Conservation (phyloP, 2,329 filamentous ascomycete species). For the Hypoxylon sp. region DNA sequence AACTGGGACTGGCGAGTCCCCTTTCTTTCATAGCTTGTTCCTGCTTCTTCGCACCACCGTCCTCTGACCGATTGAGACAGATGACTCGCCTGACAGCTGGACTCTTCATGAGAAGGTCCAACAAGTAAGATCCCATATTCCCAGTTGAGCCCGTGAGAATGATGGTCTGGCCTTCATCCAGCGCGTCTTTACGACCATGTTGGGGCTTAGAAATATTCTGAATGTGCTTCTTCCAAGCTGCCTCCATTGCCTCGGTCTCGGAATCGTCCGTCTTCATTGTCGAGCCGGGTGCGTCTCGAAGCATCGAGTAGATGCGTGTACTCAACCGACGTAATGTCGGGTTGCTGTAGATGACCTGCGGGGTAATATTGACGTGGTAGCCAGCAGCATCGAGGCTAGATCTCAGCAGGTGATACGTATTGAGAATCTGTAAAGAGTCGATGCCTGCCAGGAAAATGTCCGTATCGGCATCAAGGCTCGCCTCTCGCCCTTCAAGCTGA, state of each 20-base stretch:
- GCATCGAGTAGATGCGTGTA: no score
- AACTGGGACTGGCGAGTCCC: constrained; percentile 46
- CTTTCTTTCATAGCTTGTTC: constrained; percentile 45
- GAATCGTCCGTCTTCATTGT: constrained; percentile 21
- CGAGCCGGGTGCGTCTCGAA: no score
- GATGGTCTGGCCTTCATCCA: constrained; percentile 49
- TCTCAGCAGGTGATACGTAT: constrained; percentile 47
- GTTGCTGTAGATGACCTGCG: constrained; percentile 50
- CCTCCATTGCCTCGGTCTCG: constrained; percentile 43
- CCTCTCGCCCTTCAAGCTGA: no score
- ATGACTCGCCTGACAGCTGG: constrained; percentile 51
- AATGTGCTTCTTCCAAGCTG: constrained; percentile 47
- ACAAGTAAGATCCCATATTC: constrained; percentile 56
- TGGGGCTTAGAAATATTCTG: constrained; percentile 40
- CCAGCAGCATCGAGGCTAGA: constrained; percentile 45
- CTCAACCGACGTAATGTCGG: constrained; percentile 43
- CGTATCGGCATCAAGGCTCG: constrained; percentile 41
- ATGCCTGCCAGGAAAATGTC: constrained; percentile 51
- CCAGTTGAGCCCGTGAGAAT: constrained; percentile 59
- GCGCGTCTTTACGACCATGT: constrained; percentile 39
- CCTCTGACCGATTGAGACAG: constrained; percentile 56
- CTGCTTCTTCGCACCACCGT: constrained; percentile 52
- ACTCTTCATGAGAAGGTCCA: constrained; percentile 47
- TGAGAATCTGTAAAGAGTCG: constrained; percentile 52
- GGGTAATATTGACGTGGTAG: constrained; percentile 47